Base-by-base conservation (phyloP, 164 flowering plant species). In the Vitis rupestris region DNA sequence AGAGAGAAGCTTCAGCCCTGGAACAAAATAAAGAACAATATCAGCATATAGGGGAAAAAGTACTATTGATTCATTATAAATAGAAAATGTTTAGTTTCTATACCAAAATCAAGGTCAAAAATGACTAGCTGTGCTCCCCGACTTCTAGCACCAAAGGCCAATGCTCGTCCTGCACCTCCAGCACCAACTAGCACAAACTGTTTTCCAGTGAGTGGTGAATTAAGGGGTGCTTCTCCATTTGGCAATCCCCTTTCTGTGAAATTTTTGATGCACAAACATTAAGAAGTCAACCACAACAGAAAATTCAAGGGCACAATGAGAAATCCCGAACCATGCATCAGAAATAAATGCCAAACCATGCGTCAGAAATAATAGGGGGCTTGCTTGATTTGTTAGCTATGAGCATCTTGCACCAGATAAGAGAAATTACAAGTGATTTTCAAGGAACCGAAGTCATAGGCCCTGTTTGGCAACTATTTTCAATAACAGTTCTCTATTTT, bases 111-210 rank as follows among this genome's bases (percentile, higher is more conserved):
- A 61, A 80, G 67, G 79, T 89, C 81, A 61, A 80, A 82, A 66
- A 89, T 69, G 23, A 84, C 70, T 7, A 87, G 49, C 2, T 80
- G 65, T 10, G 91, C 91, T 55, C 88, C 88, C 73, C 86, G 82
- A 59, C 60, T 77, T 79, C 82, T 86, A 50, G 90, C 94, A 57
- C 94, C 94, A 65, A 83, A 84, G 9, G 94, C 90, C 17, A 89
- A 64, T 67, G 94, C 91, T 74, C 86, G 81, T 74, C 91, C 91
- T 37, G 91, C 91, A 44, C 94, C 91, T 61, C 94, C 90, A 73
- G 91, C 94, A 72, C 94, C 94, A 60, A 81, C 82, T 12, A 87
- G 52, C 15, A 89, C 88, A 79, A 88, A 88, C 64, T 69, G 30
- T 76, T 75, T 88, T 51, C 89, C 87, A 53, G 67, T 56, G 47